Evolutionary conservation across 495 filamentous ascomycete species (phyloP), one percentile per base, ranked within the genome.

Genomic region (Pseudevernia furfuracea): DNA sequence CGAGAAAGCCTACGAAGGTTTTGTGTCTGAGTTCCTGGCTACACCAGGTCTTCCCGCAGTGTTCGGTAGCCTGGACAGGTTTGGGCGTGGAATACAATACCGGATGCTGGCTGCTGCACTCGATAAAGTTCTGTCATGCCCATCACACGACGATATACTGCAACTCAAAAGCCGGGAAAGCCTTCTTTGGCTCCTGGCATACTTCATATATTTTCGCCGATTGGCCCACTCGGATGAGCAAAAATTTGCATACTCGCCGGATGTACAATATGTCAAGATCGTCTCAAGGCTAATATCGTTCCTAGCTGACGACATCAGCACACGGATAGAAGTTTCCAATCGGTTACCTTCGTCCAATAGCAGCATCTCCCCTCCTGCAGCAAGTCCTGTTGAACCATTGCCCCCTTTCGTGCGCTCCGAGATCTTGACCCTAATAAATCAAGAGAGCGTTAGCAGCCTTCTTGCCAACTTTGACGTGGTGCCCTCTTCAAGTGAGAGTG

Each of bases 141-240:
- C 75, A 58, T 70, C 71, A 15, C 69, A 75, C 44, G 71, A 71
- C 30, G 66, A 34, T 30, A 64, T 63, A 30, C 56, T 64, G 25
- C 68, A 57, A 49, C 56, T 67, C 11, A 60, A 60, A 57, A 64
- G 57, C 6, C 60, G 67, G 21, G 65, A 73, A 19, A 30, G 60
- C 12, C 49, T 68, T 21, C 75, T 92, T 28, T 95, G 92, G 88
- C 78, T 98, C 28, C 75, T 96, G 58, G 82, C 88, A 28, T 89
- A 96, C 71, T 85, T 91, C 64, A 88, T 97, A 58, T 89, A 82
- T 68, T 83, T 96, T 55, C 84, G 88, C 67, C 81, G 83, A 21
- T 71, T 77, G 67, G 75, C 77, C 43, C 72, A 76, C 60, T 65
- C 73, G 78, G 64, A 72, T 8, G 70, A 72, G 39, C 63, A 73